Conservation (phyloP, 306 rosid species). For the Glycine soja region DNA sequence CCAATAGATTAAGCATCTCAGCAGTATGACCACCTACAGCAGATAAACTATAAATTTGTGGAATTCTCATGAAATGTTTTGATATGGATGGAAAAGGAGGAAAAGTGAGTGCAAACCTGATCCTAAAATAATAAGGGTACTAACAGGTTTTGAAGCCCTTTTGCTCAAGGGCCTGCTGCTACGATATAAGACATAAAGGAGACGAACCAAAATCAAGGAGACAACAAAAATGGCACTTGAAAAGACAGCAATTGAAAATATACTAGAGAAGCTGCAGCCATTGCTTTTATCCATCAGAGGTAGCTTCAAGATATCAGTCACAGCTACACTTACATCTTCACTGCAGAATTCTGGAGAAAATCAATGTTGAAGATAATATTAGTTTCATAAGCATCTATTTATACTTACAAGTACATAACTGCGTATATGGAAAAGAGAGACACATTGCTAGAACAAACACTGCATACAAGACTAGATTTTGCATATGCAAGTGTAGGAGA, state of each 20-base stretch:
- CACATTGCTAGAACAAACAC: no score
- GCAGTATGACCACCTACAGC: constrained; percentile 84
- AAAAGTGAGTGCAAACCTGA: constrained; percentile 57
- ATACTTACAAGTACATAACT: background rate
- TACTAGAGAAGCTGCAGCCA: constrained; percentile 50
- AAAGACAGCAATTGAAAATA: constrained; percentile 40
- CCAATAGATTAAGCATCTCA: constrained; percentile 90
- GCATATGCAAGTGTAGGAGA: background rate
- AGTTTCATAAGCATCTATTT: background rate
- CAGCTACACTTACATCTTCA: constrained; percentile 32
- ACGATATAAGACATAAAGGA: constrained; percentile 51
- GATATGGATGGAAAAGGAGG: constrained; percentile 32
- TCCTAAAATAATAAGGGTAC: constrained; percentile 63
- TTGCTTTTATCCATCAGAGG: constrained; percentile 51
- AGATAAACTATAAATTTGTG: constrained; percentile 12
- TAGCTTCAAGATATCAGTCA: constrained; percentile 33
- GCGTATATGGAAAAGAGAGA: background rate
- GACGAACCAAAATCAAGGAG: constrained; percentile 51
- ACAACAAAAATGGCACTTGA: constrained; percentile 42
- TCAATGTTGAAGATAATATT: constrained; percentile 10
- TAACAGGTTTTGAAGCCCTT: constrained; percentile 52
- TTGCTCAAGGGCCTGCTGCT: constrained; percentile 45
- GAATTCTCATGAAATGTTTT: constrained; percentile 19
- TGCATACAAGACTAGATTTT: no score
- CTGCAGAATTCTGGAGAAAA: constrained; percentile 29